Evolutionary conservation across 108 stramenopile species (phyloP).

Genomic region (Pseudonitzschia pungens): DNA sequence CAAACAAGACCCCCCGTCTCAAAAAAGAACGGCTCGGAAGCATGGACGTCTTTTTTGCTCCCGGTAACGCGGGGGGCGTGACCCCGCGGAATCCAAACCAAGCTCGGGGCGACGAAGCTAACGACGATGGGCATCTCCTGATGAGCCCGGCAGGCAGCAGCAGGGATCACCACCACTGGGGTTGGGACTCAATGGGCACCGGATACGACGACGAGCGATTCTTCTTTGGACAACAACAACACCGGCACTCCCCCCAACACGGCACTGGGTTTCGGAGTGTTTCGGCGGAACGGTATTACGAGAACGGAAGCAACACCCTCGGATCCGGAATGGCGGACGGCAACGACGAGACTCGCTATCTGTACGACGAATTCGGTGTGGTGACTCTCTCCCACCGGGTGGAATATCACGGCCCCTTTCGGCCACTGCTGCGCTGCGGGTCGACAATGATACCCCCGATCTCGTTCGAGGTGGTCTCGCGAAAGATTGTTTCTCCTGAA

Average conservation of each 20-base stretch:
- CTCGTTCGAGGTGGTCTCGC: slow-evolving; percentile 40
- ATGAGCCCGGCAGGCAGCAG: too few relatives aligned
- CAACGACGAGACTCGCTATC: slow-evolving; percentile 22
- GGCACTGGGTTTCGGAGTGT: not conserved
- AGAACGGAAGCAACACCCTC: not conserved
- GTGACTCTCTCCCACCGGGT: slow-evolving; percentile 28
- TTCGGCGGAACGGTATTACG: not conserved
- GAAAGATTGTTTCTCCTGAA: slow-evolving; percentile 35
- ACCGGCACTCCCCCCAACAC: not conserved
- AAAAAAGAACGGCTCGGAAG: slow-evolving; percentile 32
- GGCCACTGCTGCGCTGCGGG: not conserved
- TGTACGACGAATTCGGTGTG: slow-evolving; percentile 37
- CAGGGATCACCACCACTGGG: too few relatives aligned
- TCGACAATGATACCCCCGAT: slow-evolving; percentile 40
- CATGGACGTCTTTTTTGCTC: slow-evolving; percentile 32
- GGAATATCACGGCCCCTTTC: slow-evolving; percentile 25
- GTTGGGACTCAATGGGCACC: too few relatives aligned
- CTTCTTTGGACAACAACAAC: not conserved
- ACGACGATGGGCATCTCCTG: too few relatives aligned
- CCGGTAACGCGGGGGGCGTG: not conserved
- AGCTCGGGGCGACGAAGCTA: too few relatives aligned
- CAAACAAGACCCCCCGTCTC: not conserved
- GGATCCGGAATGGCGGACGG: not conserved
- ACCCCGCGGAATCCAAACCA: too few relatives aligned
- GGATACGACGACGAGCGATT: not conserved